These are phyloP conservation scores for Eucalyptus sp. DNA, from an alignment of 345 rosid genomes.

Conservation along the genomic window DNA sequence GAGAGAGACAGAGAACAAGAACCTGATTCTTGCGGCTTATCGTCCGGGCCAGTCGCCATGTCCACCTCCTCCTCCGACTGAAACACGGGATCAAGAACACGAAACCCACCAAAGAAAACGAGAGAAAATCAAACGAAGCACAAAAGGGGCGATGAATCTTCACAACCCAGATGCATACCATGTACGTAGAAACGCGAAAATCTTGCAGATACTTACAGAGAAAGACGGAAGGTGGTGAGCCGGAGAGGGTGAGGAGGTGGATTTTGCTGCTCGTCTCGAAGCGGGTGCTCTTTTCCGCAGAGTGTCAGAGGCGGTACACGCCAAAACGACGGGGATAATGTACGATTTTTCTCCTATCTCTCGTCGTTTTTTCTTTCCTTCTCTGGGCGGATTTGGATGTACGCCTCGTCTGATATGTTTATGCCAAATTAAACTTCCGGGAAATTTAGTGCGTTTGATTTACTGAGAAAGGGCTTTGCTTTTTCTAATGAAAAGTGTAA, in stretches of 20 bases:
- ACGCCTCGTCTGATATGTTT: not conserved
- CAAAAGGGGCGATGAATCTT: not conserved
- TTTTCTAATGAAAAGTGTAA: fast-evolving
- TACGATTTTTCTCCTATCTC: not conserved
- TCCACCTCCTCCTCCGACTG: not conserved
- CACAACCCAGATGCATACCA: not conserved
- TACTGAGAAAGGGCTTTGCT: not conserved
- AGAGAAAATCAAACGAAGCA: not conserved
- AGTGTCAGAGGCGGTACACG: not conserved
- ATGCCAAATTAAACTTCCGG: fast-evolving
- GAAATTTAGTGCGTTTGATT: not conserved
- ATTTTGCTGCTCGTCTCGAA: not conserved
- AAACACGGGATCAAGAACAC: not conserved
- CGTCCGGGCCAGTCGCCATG: not conserved
- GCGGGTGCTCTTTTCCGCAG: not conserved
- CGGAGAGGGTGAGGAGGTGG: not conserved
- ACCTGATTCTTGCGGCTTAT: not conserved
- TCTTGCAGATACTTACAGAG: not conserved
- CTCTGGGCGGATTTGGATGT: not conserved
- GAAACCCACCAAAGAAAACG: not conserved
- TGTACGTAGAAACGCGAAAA: not conserved
- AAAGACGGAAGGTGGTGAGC: not conserved
- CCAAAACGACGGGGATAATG: not conserved
- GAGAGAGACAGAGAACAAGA: not conserved
- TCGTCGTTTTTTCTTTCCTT: not conserved